phyloP scores from a whole-genome alignment of 2,329 filamentous ascomycete species.

The Xylaria polymorpha region DNA sequence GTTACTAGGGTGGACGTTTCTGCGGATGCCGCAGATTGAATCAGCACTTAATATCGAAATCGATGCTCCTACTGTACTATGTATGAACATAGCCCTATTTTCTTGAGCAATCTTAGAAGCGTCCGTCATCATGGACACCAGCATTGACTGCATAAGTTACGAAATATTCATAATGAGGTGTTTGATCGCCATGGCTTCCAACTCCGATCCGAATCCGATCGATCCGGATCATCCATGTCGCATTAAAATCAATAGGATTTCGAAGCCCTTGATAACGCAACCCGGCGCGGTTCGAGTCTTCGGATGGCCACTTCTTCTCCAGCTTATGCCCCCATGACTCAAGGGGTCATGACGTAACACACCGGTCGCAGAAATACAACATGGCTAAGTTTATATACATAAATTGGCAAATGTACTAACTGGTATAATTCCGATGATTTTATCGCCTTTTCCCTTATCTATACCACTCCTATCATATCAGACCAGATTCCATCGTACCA shows the following conservation, averaged over 20 bases:
- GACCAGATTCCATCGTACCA: background rate
- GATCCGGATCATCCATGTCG: background rate
- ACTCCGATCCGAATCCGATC: background rate
- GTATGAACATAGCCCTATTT: background rate
- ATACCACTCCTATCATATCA: background rate
- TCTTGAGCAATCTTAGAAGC: background rate
- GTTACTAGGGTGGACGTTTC: background rate
- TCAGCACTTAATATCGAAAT: background rate
- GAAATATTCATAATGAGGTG: too few species aligned
- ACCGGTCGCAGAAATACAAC: too few species aligned
- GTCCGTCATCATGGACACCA: background rate
- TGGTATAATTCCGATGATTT: background rate
- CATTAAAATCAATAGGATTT: too few species aligned
- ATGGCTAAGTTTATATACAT: too few species aligned
- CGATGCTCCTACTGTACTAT: background rate
- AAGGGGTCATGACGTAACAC: too few species aligned
- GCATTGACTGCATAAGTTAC: background rate
- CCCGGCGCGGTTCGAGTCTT: too few species aligned
- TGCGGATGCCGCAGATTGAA: constrained; percentile 18
- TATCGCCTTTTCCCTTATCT: background rate
- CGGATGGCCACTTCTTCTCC: too few species aligned
- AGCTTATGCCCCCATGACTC: too few species aligned
- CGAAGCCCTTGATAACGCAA: too few species aligned
- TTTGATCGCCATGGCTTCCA: background rate
- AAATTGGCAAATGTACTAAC: too few species aligned